Base-by-base conservation (phyloP, 169 alveolate genomes). In the Pseudocohnilembus persalinus region DNA sequence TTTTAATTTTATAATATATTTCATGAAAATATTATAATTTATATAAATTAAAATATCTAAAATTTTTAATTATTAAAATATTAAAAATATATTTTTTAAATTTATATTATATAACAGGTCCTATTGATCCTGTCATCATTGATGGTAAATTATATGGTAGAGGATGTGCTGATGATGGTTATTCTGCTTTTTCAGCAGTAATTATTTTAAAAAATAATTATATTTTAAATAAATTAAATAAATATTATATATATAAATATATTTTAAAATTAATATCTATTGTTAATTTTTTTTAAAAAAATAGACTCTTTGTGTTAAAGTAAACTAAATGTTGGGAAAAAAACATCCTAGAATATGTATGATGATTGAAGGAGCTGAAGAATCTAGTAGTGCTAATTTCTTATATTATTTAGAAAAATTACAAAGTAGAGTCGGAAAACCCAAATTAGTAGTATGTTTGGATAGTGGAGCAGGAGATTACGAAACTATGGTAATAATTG, bases 141-240 rank as follows among this genome's bases (percentile, higher is more conserved):
- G 68, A 49, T 49, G 68, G 68, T 11, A 4, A 77, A 11, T 49
- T 76, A 78, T 78, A 78, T 73, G 75, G 76, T n/a, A 88, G 97
- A 89, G 98, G 98, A 24, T 88, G 94, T 63, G 91, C 95, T 65
- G 98, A 96, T 88, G 98, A 96, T 89, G 96, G 96, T 28, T 96
- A 94, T 85, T 78, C 93, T 15, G 29, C 89, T 27, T 93, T 95
- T n/a, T 92, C 95, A 11, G 32, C 92, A 49, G 90, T 93, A 31
- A 82, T 92, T 34, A 92, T 96, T n/a, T 86, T 94, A 0, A 96
- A 94, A 87, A 83, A 89, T n/a, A n/a, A n/a, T n/a, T n/a, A n/a
- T n/a, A 68, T 33, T 81, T n/a, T n/a, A n/a, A n/a, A n/a, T n/a
- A n/a, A n/a, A 49, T 49, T 49, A 11, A 11, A 11, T 49, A 49